Evolutionary conservation across 306 rosid species (phyloP), one percentile per base, ranked within the genome.

Genomic region (Acacia crassicarpa): DNA sequence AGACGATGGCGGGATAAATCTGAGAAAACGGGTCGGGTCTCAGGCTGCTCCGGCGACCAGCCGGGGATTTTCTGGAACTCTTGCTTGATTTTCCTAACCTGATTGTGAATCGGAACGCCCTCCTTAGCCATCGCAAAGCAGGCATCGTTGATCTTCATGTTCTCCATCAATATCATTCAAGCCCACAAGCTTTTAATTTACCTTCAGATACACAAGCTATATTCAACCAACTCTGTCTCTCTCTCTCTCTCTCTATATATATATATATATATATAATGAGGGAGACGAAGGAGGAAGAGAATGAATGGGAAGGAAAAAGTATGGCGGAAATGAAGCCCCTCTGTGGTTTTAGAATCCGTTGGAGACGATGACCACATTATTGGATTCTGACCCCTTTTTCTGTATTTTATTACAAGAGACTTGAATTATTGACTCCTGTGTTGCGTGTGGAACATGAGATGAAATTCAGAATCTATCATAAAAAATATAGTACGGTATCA

Each of bases 41-140:
- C 94, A 1, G 91, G 87, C 72, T 91, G 85, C 1, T 77, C 91
- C 12, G 89, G 82, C 40, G 85, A 51, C 94, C 83, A 83, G 20
- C 86, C 96, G 7, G 73, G 20, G 13, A 83, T 59, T 49, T 88
- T 81, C 81, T 86, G 90, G 15, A 93, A 91, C 83, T 93, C 97
- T 72, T 91, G 88, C 86, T 93, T 93, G 81, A 93, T 93, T 91
- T 90, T 93, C 79, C 84, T 77, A 63, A 93, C 92, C 74, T 91
- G 97, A 77, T 89, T 91, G 7, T 93, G 97, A 82, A 93, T 45
- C 7, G 67, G 67, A 15, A 62, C 67, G 9, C 16, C 32, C 15
- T 59, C 66, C 33, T 59, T 59, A 23, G 30, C 30, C 4, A 22
- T 22, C 32, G 7, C 65, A 58, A 9, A 58, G 65, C 32, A n/a